Base-by-base conservation (phyloP, 169 alveolate species). In the Besnoitia besnoiti region DNA sequence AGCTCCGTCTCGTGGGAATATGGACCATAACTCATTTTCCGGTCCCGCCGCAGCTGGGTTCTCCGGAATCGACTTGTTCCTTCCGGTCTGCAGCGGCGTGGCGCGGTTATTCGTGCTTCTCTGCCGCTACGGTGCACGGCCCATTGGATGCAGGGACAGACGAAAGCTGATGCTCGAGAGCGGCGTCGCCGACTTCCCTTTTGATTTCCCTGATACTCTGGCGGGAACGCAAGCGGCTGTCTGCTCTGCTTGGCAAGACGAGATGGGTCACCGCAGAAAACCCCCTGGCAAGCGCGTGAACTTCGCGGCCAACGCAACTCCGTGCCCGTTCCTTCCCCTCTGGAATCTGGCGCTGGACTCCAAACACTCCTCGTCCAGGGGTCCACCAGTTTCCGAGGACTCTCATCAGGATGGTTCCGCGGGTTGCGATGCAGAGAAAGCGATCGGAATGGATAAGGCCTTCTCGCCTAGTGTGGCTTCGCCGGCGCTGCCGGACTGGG, bases 41-140 rank as follows among this genome's bases (percentile, higher is more conserved):
- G 67, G 67, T 21, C 67, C 82, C 46, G 3, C 82, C 24, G 16
- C 82, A 27, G 27, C 50, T n/a, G n/a, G n/a, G 39, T 50, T 24
- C 49, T 35, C 50, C 35, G 87, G 87, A 51, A 77, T 77, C 24
- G 87, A 77, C 30, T 42, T 59, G 91, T 47, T 59, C 35, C 67
- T 87, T 24, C 91, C 91, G 0, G 85, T 46, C 19, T 40, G 73
- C 5, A 76, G 46, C 14, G 91, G 73, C 61, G 82, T 76, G 16
- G 91, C 91, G 3, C 40, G 91, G 55, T 76, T 87, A 85, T 87
- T 87, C n/a, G 85, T 46, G 59, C 91, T 87, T 37, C 85, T 87
- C 76, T 87, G 91, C 47, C 79, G 91, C 39, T 87, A 59, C 46
- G 85, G 85, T 35, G 91, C 76, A 2, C n/a, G 40, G 1, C 85